phyloP scores from a whole-genome alignment of 2,329 filamentous ascomycete species.

The Daldinia sp. region DNA sequence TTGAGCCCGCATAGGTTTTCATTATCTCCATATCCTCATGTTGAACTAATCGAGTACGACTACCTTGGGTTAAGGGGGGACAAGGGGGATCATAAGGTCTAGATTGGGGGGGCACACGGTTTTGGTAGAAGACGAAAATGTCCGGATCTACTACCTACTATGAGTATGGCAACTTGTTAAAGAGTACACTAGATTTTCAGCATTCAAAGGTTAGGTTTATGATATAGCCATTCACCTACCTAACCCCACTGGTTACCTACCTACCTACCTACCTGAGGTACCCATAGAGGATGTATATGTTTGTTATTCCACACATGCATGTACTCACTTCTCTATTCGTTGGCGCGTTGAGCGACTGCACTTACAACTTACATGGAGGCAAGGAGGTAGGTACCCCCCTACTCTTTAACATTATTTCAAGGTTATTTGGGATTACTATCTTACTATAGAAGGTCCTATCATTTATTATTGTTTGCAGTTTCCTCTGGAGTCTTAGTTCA shows the following conservation, averaged over 20 bases:
- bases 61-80: constrained; percentile 7
- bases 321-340: not conserved
- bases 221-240: not conserved
- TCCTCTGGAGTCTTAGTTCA: not conserved
- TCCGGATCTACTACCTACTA: constrained; percentile 21
- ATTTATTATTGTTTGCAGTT: not conserved
- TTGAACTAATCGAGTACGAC: constrained; percentile 25
- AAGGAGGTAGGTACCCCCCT: not conserved
- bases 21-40: constrained; percentile 24
- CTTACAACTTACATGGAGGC: no score
- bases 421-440: not conserved
- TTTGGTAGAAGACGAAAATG: constrained; percentile 19
- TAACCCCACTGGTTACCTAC: not conserved
- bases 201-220: not conserved
- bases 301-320: not conserved
- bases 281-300: not conserved
- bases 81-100: constrained; percentile 26
- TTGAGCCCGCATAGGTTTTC: constrained; percentile 38
- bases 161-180: constrained; percentile 14
- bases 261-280: not conserved
- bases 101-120: constrained; percentile 13
- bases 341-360: no score
- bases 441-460: not conserved
- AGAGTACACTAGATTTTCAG: constrained; percentile 16
- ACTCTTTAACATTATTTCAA: not conserved